Evolutionary conservation across 345 rosid genomes (phyloP).

Genomic region (Gossypium mustelinum): DNA sequence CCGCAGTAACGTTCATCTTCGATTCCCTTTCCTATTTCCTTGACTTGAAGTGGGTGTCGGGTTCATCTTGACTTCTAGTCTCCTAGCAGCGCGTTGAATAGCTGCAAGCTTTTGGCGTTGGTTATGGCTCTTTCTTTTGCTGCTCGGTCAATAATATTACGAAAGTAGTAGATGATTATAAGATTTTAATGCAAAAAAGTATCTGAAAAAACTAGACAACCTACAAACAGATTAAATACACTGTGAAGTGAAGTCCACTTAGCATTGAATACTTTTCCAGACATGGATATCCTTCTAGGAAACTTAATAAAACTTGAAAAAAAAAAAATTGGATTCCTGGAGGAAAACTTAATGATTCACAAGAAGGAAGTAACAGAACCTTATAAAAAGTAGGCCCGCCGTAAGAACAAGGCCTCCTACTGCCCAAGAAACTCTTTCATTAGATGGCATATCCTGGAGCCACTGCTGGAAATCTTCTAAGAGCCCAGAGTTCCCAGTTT

Average conservation of each 20-base stretch:
- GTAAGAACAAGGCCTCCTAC: constrained; percentile 80
- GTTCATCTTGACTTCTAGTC: constrained; percentile 48
- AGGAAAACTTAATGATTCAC: not conserved
- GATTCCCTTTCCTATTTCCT: constrained; percentile 42
- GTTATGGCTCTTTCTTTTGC: constrained; percentile 52
- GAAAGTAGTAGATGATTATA: not conserved
- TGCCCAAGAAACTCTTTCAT: constrained; percentile 65
- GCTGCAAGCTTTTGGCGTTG: constrained; percentile 54
- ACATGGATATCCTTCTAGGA: too few species aligned
- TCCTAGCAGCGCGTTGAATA: constrained; percentile 53
- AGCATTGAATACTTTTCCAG: not conserved
- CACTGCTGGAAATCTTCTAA: constrained; percentile 45
- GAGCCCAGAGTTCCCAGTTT: constrained; percentile 21
- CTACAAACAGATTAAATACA: not conserved
- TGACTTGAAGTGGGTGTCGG: constrained; percentile 22
- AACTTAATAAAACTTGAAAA: not conserved
- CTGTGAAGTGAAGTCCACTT: not conserved
- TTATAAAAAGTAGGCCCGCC: constrained; percentile 58
- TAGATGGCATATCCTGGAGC: constrained; percentile 43
- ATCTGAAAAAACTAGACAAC: not conserved
- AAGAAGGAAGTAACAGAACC: constrained; percentile 33
- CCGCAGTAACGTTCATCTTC: constrained; percentile 26
- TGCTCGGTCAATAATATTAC: constrained; percentile 20
- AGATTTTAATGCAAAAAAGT: not conserved
- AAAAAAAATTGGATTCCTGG: not conserved